Evolutionary conservation across 495 filamentous ascomycete genomes (phyloP).

Genomic region (Filosporella fistucella): DNA sequence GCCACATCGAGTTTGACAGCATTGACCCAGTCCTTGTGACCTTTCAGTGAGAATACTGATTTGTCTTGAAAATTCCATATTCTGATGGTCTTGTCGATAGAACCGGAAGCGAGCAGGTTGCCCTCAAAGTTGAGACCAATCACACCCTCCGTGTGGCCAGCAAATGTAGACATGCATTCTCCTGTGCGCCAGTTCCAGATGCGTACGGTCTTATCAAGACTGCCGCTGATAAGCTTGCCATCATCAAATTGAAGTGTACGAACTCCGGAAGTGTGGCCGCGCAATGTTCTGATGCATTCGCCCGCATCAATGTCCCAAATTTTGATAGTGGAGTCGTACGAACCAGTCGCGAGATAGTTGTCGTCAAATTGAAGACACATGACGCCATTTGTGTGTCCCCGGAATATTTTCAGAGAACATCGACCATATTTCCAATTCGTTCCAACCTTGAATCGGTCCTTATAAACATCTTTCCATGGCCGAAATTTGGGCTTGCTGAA

Average conservation of each 20-base stretch:
- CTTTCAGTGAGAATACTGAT: slow-evolving; percentile 69
- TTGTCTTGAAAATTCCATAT: slow-evolving; percentile 91
- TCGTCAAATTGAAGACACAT: slow-evolving; percentile 97
- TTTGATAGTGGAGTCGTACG: slow-evolving; percentile 91
- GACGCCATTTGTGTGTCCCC: slow-evolving; percentile 88
- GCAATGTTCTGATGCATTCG: slow-evolving; percentile 75
- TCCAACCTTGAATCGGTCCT: slow-evolving; percentile 82
- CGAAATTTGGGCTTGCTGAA: slow-evolving; percentile 38
- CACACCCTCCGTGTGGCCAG: slow-evolving; percentile 73
- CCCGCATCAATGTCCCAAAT: slow-evolving; percentile 93
- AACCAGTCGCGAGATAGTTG: slow-evolving; percentile 86
- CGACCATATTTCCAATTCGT: slow-evolving; percentile 96
- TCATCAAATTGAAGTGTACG: slow-evolving; percentile 92
- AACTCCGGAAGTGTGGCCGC: slow-evolving; percentile 77
- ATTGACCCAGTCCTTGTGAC: slow-evolving; percentile 94
- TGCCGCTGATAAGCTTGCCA: slow-evolving; percentile 80
- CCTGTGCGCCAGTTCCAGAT: slow-evolving; percentile 98
- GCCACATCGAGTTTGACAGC: slow-evolving; percentile 75
- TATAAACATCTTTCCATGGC: slow-evolving; percentile 92
- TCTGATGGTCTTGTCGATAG: slow-evolving; percentile 83
- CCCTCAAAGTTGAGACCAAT: slow-evolving; percentile 82
- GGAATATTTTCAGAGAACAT: slow-evolving; percentile 74
- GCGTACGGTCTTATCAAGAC: slow-evolving; percentile 74
- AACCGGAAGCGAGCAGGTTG: slow-evolving; percentile 79
- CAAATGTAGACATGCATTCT: slow-evolving; percentile 75